A percentile compares a stretch with the other conserved stretches of the same genome.
phyloP scores from a whole-genome alignment of 768 basidiomycete species.

The Obba rivulosa region DNA sequence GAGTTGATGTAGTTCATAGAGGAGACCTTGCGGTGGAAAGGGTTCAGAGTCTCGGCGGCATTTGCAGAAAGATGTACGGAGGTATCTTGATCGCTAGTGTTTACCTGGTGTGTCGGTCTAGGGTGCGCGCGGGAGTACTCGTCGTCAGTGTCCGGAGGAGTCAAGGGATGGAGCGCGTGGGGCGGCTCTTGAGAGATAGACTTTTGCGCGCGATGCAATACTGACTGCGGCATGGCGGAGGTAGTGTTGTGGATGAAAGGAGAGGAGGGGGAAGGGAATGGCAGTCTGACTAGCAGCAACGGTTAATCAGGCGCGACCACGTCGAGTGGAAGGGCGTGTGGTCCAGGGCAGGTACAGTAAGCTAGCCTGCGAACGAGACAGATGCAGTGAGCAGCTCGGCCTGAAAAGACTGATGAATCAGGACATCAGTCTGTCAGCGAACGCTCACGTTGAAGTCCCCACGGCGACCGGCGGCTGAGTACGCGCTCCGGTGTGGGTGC shows the following conservation, averaged over 20 bases:
- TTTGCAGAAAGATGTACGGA: conserved; percentile 3
- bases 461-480: too few species aligned
- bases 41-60: conserved; percentile 8
- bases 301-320: too few species aligned
- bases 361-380: conserved; percentile 1
- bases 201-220: conserved; percentile 33
- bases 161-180: conserved; percentile 32
- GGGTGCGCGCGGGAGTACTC: conserved; percentile 13
- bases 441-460: too few species aligned
- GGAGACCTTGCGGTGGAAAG: conserved; percentile 13
- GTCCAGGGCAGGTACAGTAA: not conserved
- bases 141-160: conserved; percentile 30
- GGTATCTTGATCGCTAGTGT: conserved; percentile 10
- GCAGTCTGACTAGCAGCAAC: conserved; percentile 19
- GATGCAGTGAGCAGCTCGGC: too few species aligned
- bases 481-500: too few species aligned
- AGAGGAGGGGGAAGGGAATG: conserved; percentile 7
- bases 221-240: conserved; percentile 20
- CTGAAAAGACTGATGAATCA: too few species aligned
- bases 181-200: conserved; percentile 36
- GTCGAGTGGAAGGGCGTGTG: too few species aligned
- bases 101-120: conserved; percentile 11
- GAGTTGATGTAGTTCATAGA: conserved; percentile 39
- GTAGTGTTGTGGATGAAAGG: not conserved
- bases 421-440: too few species aligned